These are phyloP conservation scores for Colletotrichum aenigma DNA, from an alignment of 2,329 filamentous ascomycete species.

Conservation along the genomic window DNA sequence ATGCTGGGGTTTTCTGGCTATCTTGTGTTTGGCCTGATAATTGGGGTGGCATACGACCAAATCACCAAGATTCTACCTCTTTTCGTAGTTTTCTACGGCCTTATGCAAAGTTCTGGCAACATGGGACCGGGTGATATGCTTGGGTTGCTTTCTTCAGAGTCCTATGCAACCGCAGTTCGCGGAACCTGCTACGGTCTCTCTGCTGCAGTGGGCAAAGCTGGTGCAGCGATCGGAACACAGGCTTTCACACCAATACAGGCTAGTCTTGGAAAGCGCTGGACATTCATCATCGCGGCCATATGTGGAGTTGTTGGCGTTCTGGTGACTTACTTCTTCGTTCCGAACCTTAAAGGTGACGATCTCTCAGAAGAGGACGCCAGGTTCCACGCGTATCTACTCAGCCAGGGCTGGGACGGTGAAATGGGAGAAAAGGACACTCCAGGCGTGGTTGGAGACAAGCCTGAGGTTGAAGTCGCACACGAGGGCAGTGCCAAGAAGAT, in stretches of 20 bases:
- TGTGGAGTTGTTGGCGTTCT: constrained; percentile 50
- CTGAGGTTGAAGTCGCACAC: background rate
- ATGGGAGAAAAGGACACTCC: constrained; percentile 37
- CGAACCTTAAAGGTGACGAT: constrained; percentile 49
- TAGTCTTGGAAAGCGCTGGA: constrained; percentile 51
- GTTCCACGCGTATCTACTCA: constrained; percentile 47
- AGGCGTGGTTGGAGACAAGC: background rate
- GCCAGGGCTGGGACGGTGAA: constrained; percentile 49
- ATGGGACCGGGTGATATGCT: constrained; percentile 56
- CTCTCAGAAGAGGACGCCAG: constrained; percentile 44
- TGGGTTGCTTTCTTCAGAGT: constrained; percentile 53
- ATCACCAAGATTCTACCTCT: constrained; percentile 53
- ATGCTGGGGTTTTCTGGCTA: constrained; percentile 56
- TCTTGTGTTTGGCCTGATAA: constrained; percentile 54
- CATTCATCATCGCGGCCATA: constrained; percentile 56
- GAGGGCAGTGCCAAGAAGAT: background rate
- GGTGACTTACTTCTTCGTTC: constrained; percentile 52
- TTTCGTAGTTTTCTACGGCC: constrained; percentile 56
- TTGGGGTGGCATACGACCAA: constrained; percentile 50
- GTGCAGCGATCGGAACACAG: constrained; percentile 55
- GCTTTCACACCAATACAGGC: constrained; percentile 52
- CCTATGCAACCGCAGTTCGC: constrained; percentile 55
- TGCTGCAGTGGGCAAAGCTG: constrained; percentile 55
- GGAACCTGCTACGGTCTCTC: constrained; percentile 56
- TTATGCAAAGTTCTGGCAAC: constrained; percentile 54